Evolutionary conservation across 2,329 filamentous ascomycete genomes (phyloP).

Genomic region (Xylaria sp.): DNA sequence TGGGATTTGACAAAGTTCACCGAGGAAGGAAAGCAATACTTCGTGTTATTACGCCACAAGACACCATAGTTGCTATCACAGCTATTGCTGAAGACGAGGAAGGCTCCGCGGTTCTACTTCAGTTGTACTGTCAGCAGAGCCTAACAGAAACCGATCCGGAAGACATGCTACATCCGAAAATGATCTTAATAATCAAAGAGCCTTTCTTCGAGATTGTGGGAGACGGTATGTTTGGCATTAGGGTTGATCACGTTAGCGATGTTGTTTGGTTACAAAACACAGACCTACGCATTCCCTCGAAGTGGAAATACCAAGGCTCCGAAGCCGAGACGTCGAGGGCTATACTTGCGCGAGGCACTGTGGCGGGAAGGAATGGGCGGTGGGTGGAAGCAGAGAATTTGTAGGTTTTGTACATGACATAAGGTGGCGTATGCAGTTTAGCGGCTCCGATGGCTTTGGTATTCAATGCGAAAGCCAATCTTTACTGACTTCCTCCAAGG

Average conservation of each 20-base stretch:
- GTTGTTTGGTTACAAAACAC: conserved; percentile 52
- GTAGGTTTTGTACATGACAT: conserved; percentile 43
- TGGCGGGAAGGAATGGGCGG: conserved; percentile 41
- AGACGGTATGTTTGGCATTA: conserved; percentile 56
- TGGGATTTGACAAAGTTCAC: conserved; percentile 50
- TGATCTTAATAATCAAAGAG: conserved; percentile 62
- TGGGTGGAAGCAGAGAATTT: conserved; percentile 50
- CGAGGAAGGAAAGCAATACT: conserved; percentile 37
- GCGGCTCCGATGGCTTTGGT: not conserved
- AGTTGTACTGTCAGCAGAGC: conserved; percentile 57
- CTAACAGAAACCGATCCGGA: conserved; percentile 50
- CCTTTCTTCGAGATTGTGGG: conserved; percentile 60
- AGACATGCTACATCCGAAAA: conserved; percentile 51
- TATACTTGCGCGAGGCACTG: conserved; percentile 52
- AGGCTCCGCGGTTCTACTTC: conserved; percentile 51
- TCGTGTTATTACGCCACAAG: conserved; percentile 39
- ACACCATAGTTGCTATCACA: conserved; percentile 38
- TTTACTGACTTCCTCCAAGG: conserved; percentile 39
- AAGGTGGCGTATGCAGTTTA: too few species aligned
- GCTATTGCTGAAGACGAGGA: conserved; percentile 55
- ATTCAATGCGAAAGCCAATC: not conserved
- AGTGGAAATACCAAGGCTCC: conserved; percentile 49
- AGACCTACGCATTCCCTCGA: conserved; percentile 54
- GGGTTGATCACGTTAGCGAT: conserved; percentile 65
- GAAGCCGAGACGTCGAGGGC: conserved; percentile 34